Evolutionary conservation across 441 rosid species (phyloP).

Genomic region (Euphorbia celastroides): DNA sequence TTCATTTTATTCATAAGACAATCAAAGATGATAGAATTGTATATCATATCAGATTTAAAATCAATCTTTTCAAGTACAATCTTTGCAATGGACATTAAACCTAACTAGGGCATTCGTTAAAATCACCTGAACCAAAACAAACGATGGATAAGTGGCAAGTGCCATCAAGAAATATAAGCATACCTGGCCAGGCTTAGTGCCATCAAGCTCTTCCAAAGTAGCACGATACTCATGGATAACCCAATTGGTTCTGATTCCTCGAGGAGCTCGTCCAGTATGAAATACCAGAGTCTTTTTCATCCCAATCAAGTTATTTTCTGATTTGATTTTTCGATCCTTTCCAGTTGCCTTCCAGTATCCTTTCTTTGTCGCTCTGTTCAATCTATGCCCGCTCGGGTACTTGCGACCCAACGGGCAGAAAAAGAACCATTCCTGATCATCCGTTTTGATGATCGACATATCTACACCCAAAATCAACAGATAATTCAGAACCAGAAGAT

Average conservation of each 20-base stretch:
- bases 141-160: not conserved
- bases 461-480: slow-evolving; percentile 22
- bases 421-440: slow-evolving; percentile 79
- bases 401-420: slow-evolving; percentile 80
- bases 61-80: not conserved
- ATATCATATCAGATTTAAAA: too few relatives aligned
- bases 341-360: slow-evolving; percentile 98
- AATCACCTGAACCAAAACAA: not conserved
- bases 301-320: slow-evolving; percentile 50
- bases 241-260: slow-evolving; percentile 63
- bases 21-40: not conserved
- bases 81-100: too few relatives aligned
- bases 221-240: slow-evolving; percentile 88
- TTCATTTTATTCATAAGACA: not conserved
- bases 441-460: slow-evolving; percentile 46
- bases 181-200: slow-evolving; percentile 78
- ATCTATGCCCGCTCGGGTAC: slow-evolving; percentile 65
- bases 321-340: slow-evolving; percentile 64
- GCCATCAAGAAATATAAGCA: not conserved
- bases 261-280: slow-evolving; percentile 72
- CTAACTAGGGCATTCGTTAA: not conserved
- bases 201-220: slow-evolving; percentile 61
- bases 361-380: slow-evolving; percentile 67
- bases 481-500: not conserved
- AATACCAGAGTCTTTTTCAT: slow-evolving; percentile 86